Base-by-base conservation (phyloP, 352 stramenopile species). In the Thraustochytrium striatum region DNA sequence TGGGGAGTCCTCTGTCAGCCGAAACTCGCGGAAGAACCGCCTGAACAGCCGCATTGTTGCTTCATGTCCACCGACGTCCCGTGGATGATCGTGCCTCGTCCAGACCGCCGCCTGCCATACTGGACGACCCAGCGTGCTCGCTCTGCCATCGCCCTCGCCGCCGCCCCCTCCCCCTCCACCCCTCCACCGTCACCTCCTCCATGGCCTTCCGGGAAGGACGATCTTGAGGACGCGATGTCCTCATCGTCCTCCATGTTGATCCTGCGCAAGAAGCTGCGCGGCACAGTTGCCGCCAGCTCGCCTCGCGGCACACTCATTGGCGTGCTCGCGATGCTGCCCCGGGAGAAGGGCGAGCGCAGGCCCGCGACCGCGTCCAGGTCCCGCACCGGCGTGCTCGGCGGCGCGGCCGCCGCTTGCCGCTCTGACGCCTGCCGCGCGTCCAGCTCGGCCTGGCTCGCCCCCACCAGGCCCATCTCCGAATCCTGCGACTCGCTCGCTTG, bases 1-100 rank as follows among this genome's bases (percentile, higher is more conserved):
- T 30, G 69, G 61, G 33, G 41, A 57, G 28, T 72, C 79, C 7
- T 82, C 81, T 39, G 25, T 25, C 35, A 86, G 84, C 32, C 83
- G 82, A 82, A 93, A 97, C 68, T 93, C 85, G 38, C 93, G 85
- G 55, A 97, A 55, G 73, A 98, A 98, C 30, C 81, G 69, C 61
- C 91, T 85, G 83, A 97, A 97, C 19, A 92, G 80, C 16, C 86
- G 84, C 89, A 96, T 97, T n/a, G 89, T 92, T 58, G 94, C 90
- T 2, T 91, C 8, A 97, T 89, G 50, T 92, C 94, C 62, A 98
- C 93, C 79, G 95, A 94, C 7, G 93, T 98, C 50, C 93, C 93
- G 90, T 91, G 96, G 2, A 97, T 93, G 13, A 97, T 91, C 0
- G 92, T n/a, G n/a, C n/a, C n/a, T n/a, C 90, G 9, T 91, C 82